Evolutionary conservation across 805 yeast genomes (phyloP), one percentile per base, ranked within the genome.

Genomic region (Teunomyces cretensis): DNA sequence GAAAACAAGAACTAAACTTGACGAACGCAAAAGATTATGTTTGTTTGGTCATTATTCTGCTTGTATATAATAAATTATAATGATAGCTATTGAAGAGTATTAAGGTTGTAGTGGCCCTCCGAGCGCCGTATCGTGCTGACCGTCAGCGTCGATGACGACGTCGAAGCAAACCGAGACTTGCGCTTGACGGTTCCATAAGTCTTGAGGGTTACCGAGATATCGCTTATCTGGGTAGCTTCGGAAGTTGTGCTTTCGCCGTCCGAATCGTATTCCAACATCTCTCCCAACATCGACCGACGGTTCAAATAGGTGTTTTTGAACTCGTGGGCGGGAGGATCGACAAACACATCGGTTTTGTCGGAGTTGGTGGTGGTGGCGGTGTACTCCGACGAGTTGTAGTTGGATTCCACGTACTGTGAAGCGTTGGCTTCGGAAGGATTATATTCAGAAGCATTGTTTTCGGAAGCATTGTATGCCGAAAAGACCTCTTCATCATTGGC

Each of bases 231-330:
- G 4, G 38, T 17, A 9, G 16, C 11, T 22, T 35, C 38, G 2
- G 38, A 35, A 11, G 12, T 13, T 9, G 27, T 22, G 15, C 37
- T 33, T 11, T 33, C 56, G 14, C 51, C 53, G 27, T 61, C 66
- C 7, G 75, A 69, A n/a, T 61, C 63, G 50, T 72, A 70, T 43
- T 70, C 76, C 44, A 72, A 58, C 77, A 72, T 70, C 9, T 72
- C 75, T 27, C 75, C 73, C 49, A 72, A 56, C 54, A 72, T 64
- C 9, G 75, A 69, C 43, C 68, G 62, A 43, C 77, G 62, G 45
- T 72, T 67, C 33, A 52, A 52, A 46, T 46, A 58, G 33, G 49
- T 52, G 39, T 48, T 56, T 50, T 54, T 48, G 49, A 71, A 63
- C 41, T 57, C 62, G 41, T 60, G 63, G 9, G 56, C 55, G 15